phyloP scores from a whole-genome alignment of 441 rosid genomes.

The Hypseocharis bilobata region DNA sequence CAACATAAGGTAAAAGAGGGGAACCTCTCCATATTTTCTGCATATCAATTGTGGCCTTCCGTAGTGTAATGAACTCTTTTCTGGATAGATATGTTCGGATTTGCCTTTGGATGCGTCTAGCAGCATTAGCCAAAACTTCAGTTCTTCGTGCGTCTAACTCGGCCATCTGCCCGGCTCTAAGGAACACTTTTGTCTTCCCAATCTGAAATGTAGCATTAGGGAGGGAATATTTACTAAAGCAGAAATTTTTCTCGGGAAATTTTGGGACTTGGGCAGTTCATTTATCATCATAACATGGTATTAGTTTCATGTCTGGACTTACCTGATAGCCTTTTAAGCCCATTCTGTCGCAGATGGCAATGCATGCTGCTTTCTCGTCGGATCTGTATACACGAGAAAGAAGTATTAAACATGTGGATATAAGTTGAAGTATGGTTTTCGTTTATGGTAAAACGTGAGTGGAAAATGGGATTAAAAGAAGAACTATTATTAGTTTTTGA shows the following conservation, averaged over 20 bases:
- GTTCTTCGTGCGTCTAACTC: slow-evolving; percentile 97
- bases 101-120: slow-evolving; percentile 84
- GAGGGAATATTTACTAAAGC: neutral
- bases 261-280: neutral
- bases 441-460: neutral
- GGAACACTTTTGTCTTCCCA: slow-evolving; percentile 88
- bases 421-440: neutral
- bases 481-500: neutral
- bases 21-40: slow-evolving; percentile 89
- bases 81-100: slow-evolving; percentile 72
- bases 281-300: slow-evolving; percentile 4
- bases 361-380: slow-evolving; percentile 91
- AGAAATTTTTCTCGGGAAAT: neutral
- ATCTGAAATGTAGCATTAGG: slow-evolving; percentile 43
- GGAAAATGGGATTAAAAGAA: slow-evolving; percentile 9
- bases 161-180: slow-evolving; percentile 99
- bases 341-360: slow-evolving; percentile 78
- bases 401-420: neutral
- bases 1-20: neutral
- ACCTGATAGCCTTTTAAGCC: slow-evolving; percentile 96
- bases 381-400: slow-evolving; percentile 43
- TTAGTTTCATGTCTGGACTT: slow-evolving; percentile 19
- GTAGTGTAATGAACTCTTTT: slow-evolving; percentile 70
- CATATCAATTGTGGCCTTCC: slow-evolving; percentile 65
- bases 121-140: slow-evolving; percentile 96